Evolutionary conservation across 345 rosid species (phyloP).

Genomic region (Aquilaria sinensis): DNA sequence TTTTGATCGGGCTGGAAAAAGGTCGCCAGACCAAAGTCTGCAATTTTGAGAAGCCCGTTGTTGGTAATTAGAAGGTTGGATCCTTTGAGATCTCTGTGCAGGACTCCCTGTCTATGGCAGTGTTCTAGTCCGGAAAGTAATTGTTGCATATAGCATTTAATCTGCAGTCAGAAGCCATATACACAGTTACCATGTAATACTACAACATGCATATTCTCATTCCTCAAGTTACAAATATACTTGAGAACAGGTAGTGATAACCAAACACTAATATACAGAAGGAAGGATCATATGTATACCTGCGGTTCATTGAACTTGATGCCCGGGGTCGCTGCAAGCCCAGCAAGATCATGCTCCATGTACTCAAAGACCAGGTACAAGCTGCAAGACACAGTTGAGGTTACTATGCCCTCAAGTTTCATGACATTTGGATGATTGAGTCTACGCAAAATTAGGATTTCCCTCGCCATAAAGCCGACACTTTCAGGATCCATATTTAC

Average conservation of each 20-base stretch:
- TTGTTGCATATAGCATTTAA: conserved; percentile 80
- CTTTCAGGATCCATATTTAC: conserved; percentile 86
- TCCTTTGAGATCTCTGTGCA: conserved; percentile 93
- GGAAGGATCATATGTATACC: conserved; percentile 28
- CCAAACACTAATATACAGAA: not conserved
- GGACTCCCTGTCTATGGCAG: conserved; percentile 76
- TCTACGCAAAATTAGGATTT: conserved; percentile 65
- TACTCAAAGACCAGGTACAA: conserved; percentile 86
- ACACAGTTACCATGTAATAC: not conserved
- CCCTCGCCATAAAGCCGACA: conserved; percentile 94
- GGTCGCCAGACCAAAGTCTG: conserved; percentile 83
- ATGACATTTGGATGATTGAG: conserved; percentile 86
- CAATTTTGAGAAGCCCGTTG: conserved; percentile 83
- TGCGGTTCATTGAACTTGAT: conserved; percentile 73
- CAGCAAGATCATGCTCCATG: conserved; percentile 95
- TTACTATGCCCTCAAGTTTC: conserved; percentile 78
- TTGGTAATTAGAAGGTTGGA: conserved; percentile 71
- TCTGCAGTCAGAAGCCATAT: conserved; percentile 29
- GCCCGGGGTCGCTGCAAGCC: conserved; percentile 68
- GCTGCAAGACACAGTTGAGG: conserved; percentile 73
- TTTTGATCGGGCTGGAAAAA: conserved; percentile 44
- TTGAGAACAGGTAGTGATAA: not conserved
- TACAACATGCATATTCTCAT: not conserved
- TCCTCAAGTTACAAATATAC: not conserved
- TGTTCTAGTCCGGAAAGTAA: conserved; percentile 74